Conservation (phyloP, 164 flowering plant species). For the Nelumbo lutea region DNA sequence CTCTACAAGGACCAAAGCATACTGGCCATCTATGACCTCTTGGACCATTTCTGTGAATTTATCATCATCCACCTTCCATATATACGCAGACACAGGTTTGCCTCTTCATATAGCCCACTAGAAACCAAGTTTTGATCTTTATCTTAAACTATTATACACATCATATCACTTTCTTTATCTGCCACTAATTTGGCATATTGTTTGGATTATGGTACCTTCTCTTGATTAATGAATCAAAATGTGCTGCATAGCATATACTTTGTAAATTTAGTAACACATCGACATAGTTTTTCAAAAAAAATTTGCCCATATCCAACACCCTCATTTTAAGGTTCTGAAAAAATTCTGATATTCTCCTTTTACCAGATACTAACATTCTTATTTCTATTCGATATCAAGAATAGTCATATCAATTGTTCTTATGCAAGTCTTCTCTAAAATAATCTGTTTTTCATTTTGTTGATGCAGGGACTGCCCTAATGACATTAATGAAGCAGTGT, state of each 20-base stretch:
- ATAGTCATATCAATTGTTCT: background rate
- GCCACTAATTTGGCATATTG: no score
- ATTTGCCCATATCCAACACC: background rate
- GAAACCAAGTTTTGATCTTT: background rate
- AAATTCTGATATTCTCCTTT: background rate
- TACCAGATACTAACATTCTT: background rate
- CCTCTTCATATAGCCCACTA: background rate
- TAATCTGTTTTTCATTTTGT: background rate
- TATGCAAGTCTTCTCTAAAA: background rate
- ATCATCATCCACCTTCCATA: slow-evolving; percentile 47
- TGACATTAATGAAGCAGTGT: slow-evolving; percentile 78
- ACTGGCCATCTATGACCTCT: slow-evolving; percentile 45
- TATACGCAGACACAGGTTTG: slow-evolving; percentile 64
- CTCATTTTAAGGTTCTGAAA: background rate
- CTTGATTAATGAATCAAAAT: background rate
- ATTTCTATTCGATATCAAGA: background rate
- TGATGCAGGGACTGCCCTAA: slow-evolving; percentile 66
- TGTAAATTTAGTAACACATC: background rate
- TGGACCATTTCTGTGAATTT: slow-evolving; percentile 69
- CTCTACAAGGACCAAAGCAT: slow-evolving; percentile 46
- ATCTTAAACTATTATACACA: background rate
- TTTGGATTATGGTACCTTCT: background rate
- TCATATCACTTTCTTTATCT: no score
- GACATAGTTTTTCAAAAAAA: background rate
- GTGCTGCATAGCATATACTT: background rate